phyloP scores from a whole-genome alignment of 306 rosid species.

The Casuarina cunninghamiana region DNA sequence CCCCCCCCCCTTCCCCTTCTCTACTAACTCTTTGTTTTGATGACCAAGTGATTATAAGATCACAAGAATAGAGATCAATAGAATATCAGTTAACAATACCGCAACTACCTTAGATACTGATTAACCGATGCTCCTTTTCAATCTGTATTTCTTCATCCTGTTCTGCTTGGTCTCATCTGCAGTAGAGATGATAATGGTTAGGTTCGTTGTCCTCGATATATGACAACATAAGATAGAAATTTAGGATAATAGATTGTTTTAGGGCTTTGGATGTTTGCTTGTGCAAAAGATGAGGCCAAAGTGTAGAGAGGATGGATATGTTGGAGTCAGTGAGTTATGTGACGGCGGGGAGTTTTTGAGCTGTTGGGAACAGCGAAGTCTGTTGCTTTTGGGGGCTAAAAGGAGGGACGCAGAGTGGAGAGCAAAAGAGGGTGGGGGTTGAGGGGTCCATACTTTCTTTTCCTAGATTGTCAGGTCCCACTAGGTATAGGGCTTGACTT shows the following conservation, averaged over 20 bases:
- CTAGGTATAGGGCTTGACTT: background rate
- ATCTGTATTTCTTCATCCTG: background rate
- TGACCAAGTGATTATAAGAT: too few species aligned
- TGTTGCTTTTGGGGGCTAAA: background rate
- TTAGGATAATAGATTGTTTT: background rate
- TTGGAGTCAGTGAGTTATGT: background rate
- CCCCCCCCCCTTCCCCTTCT: too few species aligned
- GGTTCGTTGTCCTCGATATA: background rate
- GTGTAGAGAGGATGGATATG: background rate
- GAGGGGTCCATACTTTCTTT: background rate
- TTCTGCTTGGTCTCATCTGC: background rate
- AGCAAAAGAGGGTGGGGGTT: too few species aligned
- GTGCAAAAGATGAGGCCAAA: background rate
- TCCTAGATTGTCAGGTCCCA: background rate
- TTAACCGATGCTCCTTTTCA: background rate
- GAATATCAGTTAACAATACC: background rate
- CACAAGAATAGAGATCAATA: background rate
- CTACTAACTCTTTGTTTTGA: too few species aligned
- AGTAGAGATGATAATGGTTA: background rate
- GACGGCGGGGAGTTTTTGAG: background rate
- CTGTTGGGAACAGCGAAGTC: background rate
- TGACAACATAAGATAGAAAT: background rate
- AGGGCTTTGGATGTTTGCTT: background rate
- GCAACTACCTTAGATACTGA: background rate
- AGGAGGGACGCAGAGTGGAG: background rate